Base-by-base conservation (phyloP, 345 rosid genomes). In the Citrus trifoliata region DNA sequence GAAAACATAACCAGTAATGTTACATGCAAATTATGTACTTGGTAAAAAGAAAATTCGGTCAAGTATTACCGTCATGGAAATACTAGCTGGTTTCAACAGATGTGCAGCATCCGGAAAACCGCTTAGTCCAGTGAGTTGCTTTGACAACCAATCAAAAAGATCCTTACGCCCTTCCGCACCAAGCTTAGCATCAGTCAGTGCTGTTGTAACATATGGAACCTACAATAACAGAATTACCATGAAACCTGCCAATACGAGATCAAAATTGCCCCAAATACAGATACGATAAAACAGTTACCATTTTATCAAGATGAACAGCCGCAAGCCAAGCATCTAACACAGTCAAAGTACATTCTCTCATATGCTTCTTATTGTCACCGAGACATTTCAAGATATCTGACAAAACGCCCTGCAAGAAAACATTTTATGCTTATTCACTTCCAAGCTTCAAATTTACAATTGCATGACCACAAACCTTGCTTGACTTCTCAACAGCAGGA, bases 91-190 rank as follows among this genome's bases (percentile, higher is more conserved):
- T 85, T 92, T 97, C 78, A 97, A 87, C 78, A 97, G 82, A 75
- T 89, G 91, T 33, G 86, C 90, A 77, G 94, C 99, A 87, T 97
- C 99, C 74, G 92, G 66, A 85, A 92, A 92, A 76, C 92, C 94
- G 74, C 70, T 88, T 78, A 90, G 86, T 79, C 88, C 94, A 81
- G 93, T 79, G 61, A 97, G 93, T 71, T 94, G 98, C 86, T 80
- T 94, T 66, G 93, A 86, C 83, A 91, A 90, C 99, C 99, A 97
- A 90, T 97, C 99, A 90, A 97, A 92, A 72, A 97, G 95, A 86
- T 94, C 99, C 88, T 93, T 97, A 25, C 98, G 98, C 76, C 99
- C 99, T 84, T 97, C 99, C 46, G 94, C 95, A 59, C 99, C 99
- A 85, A 97, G 91, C 88, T 94, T 97, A 79, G 90, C 63, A 74